Base-by-base conservation (phyloP, 1,139 yeast species). In the Blastobotrys buckinghamii region DNA sequence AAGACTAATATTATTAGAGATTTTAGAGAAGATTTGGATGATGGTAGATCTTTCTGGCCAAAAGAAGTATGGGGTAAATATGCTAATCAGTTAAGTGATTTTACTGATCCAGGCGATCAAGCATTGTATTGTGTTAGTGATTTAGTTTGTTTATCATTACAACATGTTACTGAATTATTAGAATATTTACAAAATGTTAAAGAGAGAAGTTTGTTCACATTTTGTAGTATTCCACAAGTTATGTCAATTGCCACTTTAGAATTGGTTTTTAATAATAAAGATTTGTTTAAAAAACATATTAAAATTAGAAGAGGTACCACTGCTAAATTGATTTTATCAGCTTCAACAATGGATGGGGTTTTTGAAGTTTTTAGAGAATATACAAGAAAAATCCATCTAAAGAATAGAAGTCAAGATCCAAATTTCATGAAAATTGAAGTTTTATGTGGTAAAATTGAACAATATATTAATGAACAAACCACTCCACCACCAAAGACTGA, bases 241-340 rank as follows among this genome's bases (percentile, higher is more conserved):
- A 92, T 92, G 98, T 96, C 97, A 38, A 84, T 92, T 64, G 97
- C 97, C 8, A 88, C 97, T 0, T 74, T 92, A 59, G 90, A 92
- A 24, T 74, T 83, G 50, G 85, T 92, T 38, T 90, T 85, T 73
- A 83, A 86, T 65, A 94, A 94, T 69, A 82, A 83, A 9, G 66
- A 73, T 4, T 85, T 92, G 2, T 78, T 92, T 61, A 77, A 81
- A 46, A 66, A 69, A 37, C 82, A 86, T 60, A 84, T 92, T 55
- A 94, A 94, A 73, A 84, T 94, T 64, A 79, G 97, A 69, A 86
- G 87, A 69, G 97, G 97, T n/a, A 80, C 86, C 35, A 84, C 98
- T 1, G 84, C 89, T 60, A 71, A 76, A 55, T 75, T 94, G 60
- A 89, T 94, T 55, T 72, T 87, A 54, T 72, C 79, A 52, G 76